phyloP scores from a whole-genome alignment of 768 basidiomycete species.

The Mrakia hoshinonis region DNA sequence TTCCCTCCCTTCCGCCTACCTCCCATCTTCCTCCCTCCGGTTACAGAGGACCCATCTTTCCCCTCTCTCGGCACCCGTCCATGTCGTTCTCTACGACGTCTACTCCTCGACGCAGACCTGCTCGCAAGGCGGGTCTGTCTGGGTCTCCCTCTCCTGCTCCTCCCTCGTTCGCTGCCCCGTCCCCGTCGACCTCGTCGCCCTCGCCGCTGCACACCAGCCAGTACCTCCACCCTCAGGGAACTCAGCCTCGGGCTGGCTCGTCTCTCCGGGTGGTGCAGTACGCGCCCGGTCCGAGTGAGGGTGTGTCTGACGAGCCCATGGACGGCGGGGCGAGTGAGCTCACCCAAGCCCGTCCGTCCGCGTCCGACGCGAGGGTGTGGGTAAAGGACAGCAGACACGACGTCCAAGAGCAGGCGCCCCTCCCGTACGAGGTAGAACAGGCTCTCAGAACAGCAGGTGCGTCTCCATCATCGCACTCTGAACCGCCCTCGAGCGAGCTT shows the following conservation, averaged over 20 bases:
- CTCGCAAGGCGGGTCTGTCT: constrained; percentile 8
- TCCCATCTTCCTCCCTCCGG: neutral
- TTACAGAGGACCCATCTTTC: too few relatives aligned
- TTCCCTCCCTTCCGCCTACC: neutral
- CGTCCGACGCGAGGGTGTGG: constrained; percentile 6
- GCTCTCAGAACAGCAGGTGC: constrained; percentile 14
- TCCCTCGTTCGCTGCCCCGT: neutral
- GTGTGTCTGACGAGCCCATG: neutral
- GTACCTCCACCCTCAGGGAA: neutral
- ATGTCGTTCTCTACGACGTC: constrained; percentile 23
- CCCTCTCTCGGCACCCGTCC: neutral
- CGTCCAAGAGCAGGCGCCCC: constrained; percentile 16
- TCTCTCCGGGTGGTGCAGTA: constrained; percentile 1
- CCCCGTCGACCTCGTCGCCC: neutral
- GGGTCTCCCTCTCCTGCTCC: neutral
- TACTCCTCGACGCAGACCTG: constrained; percentile 9
- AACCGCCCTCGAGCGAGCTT: too few relatives aligned
- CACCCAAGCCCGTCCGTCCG: neutral
- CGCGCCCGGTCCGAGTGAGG: neutral
- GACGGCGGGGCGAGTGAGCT: neutral
- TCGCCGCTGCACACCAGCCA: neutral
- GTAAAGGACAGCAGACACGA: constrained; percentile 18
- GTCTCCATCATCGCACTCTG: too few relatives aligned
- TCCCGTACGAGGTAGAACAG: constrained; percentile 18
- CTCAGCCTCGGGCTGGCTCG: neutral